A percentile compares a stretch with the other conserved stretches of the same genome.
These are phyloP conservation scores for Eremothecium sinecaudum DNA, from an alignment of 1,139 yeast genomes.

Conservation along the genomic window DNA sequence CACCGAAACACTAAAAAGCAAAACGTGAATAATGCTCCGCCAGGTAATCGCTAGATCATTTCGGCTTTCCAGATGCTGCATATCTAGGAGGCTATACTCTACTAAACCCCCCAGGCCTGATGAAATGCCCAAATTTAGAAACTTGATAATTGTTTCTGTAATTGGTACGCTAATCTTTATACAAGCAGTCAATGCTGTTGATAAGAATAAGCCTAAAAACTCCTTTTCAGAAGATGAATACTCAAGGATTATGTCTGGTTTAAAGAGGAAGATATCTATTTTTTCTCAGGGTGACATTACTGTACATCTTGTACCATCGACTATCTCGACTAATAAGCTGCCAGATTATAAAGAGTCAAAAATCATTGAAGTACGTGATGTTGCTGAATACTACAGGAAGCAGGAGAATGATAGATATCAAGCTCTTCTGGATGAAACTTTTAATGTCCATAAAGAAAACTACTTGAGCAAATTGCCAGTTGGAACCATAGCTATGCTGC, in stretches of 20 bases:
- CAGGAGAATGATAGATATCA: constrained; percentile 39
- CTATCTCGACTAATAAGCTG: constrained; percentile 27
- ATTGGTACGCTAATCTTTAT: constrained; percentile 46
- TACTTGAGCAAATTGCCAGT: constrained; percentile 38
- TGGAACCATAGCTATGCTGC: constrained; percentile 50
- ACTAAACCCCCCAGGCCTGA: constrained; percentile 9
- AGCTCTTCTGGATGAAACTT: constrained; percentile 31
- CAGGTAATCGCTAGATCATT: neutral
- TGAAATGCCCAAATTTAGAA: constrained; percentile 39
- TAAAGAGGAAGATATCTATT: constrained; percentile 45
- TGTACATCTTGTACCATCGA: constrained; percentile 11
- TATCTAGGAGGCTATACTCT: neutral
- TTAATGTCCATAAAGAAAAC: constrained; percentile 19
- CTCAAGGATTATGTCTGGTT: constrained; percentile 41
- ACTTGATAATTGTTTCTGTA: constrained; percentile 42
- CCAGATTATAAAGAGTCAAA: constrained; percentile 28
- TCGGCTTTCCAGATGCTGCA: neutral
- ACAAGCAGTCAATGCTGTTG: constrained; percentile 44
- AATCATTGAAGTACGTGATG: constrained; percentile 41
- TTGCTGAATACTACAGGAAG: constrained; percentile 38
- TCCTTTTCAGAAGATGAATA: constrained; percentile 54
- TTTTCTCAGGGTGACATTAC: constrained; percentile 25
- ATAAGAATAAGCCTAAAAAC: constrained; percentile 43
- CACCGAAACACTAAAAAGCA: no score
- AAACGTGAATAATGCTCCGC: no score